Base-by-base conservation (phyloP, 108 stramenopile genomes). In the Fragilaria crotonensis region DNA sequence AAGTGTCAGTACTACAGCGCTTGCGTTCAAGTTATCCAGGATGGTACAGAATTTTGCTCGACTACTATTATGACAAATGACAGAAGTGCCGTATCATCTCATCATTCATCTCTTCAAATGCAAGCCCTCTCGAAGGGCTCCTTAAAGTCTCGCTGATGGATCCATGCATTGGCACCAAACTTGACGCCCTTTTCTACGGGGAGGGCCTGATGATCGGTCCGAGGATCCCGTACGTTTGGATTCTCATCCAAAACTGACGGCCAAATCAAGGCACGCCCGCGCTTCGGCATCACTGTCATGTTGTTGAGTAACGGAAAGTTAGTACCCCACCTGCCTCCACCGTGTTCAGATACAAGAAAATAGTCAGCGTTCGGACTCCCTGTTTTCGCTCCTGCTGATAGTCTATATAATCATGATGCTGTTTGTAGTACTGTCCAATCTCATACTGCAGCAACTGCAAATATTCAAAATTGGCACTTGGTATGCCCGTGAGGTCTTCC, bases 251-350 rank as follows among this genome's bases (percentile, higher is more conserved):
- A 49, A 11, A 88, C 84, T 21, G 59, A 63, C 7, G 94, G 94
- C 94, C 94, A 95, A 5, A 95, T 41, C 27, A 87, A 54, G 1
- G 84, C 90, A 7, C 79, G 44, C 0, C 90, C 87, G 52, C 73
- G 76, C 44, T 83, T 85, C 17, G 94, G 90, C 23, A 56, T 54
- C 2, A 95, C 83, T 25, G 87, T 83, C 26, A 90, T 22, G 33
- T 64, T 22, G 33, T 64, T 53, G 21, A 70, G 54, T 29, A 84
- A 57, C 27, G 83, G 76, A 60, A 96, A 96, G 21, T 71, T 59
- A 3, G 95, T 96, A 4, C 76, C 95, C 91, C 95, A 14, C 91
- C 95, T 28, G 76, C 83, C 48, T 90, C 89, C 1, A 96, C 93
- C 30, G 90, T 84, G 32, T 83, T 83, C 5, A 94, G 64, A 58